Base-by-base conservation (phyloP, 2,329 filamentous ascomycete species). In the Xenosphaeropsis pyriputrescens region DNA sequence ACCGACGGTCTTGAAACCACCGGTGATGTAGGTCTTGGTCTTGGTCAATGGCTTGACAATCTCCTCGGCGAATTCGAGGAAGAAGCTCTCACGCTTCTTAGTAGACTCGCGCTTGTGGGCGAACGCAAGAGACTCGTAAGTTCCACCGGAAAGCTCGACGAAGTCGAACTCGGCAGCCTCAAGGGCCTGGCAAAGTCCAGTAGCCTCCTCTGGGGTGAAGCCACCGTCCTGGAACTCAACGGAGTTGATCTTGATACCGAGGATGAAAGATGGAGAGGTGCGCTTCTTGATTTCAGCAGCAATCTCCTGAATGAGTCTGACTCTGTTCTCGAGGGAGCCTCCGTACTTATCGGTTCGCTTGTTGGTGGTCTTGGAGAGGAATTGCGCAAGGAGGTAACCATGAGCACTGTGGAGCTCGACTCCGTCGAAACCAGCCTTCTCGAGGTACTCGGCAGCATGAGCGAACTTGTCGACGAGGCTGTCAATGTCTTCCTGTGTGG, bases 101-200 rank as follows among this genome's bases (percentile, higher is more conserved):
- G 53, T 46, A 2, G 71, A 62, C 15, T 62, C 60, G 36, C 47
- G 43, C 32, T 50, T 49, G 34, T 51, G 46, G 7, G 14, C 40
- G 26, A 53, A 51, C 1, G 42, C 49, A 5, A 72, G 63, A 39
- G 72, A 55, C 44, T 77, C 67, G 44, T 72, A 77, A 0, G 57
- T 68, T 0, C 79, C 79, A 0, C 79, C 79, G 14, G 68, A 74
- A 18, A 84, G 65, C 54, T 85, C 78, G 2, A 84, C 56, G 45
- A 81, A 82, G 54, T 84, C 79, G 37, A 73, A 70, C 6, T 51
- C 53, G 41, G 65, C 62, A 35, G 58, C 49, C 49, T 74, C 67
- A 2, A 73, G 56, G 16, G 62, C 50, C 32, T 58, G 51, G 52
- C 64, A 67, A 2, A 83, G 56, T 5, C 58, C 68, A 19, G 61